Evolutionary conservation across 2,329 filamentous ascomycete genomes (phyloP).

Genomic region (Fusarium napiforme): DNA sequence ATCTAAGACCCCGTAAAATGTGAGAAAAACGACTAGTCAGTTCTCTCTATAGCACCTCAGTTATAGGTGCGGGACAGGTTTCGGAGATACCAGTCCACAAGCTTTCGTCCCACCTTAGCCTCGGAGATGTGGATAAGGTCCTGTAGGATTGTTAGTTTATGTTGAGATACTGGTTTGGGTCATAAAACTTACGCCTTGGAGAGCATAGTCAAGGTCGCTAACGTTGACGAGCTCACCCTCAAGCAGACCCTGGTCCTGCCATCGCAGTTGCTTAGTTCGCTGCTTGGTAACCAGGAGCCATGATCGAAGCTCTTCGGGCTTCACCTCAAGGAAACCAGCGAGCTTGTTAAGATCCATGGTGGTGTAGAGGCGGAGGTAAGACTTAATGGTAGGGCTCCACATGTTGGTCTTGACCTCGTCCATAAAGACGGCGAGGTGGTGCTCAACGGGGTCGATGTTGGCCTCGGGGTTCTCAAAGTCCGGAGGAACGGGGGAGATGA

Average conservation of each 20-base stretch:
- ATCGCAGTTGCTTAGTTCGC: slow-evolving; percentile 94
- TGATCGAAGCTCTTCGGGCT: slow-evolving; percentile 93
- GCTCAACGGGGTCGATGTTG: slow-evolving; percentile 97
- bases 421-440: slow-evolving; percentile 98
- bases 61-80: slow-evolving; percentile 96
- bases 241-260: slow-evolving; percentile 86
- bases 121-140: slow-evolving; percentile 99
- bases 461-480: slow-evolving; percentile 97
- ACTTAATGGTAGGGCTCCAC: slow-evolving; percentile 97
- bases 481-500: slow-evolving; percentile 96
- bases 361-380: slow-evolving; percentile 98
- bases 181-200: slow-evolving; percentile 80
- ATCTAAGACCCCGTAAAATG: slow-evolving; percentile 28
- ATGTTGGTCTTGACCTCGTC: slow-evolving; percentile 99
- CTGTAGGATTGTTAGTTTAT: slow-evolving; percentile 54
- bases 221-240: slow-evolving; percentile 94
- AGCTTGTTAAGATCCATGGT: slow-evolving; percentile 99
- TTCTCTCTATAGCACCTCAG: slow-evolving; percentile 44
- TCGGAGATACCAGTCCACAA: slow-evolving; percentile 99
- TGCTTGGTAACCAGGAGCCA: slow-evolving; percentile 99
- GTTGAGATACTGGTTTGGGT: background rate
- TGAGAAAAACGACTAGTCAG: slow-evolving; percentile 43
- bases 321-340: slow-evolving; percentile 94
- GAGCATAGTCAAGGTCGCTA: slow-evolving; percentile 95
- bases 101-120: slow-evolving; percentile 95